Percentiles rank a stretch among this genome's conserved stretches.
phyloP scores from a whole-genome alignment of 495 filamentous ascomycete species.

The Parathielavia appendiculata region DNA sequence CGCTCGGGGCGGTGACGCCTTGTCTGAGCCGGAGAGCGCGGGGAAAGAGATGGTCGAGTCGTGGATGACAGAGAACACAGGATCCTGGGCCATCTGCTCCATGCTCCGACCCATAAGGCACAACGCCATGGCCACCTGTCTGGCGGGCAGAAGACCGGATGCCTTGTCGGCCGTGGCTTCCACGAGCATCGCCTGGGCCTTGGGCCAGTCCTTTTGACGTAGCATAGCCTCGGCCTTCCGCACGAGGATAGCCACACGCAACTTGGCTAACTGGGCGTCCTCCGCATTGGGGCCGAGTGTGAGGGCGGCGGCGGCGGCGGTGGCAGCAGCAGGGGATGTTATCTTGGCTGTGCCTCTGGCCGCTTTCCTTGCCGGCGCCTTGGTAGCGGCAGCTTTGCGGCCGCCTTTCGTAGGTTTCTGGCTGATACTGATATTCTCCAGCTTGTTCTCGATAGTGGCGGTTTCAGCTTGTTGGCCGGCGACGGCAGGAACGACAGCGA shows the following conservation, averaged over 20 bases:
- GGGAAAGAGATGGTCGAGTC: slow-evolving; percentile 88
- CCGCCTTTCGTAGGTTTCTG: slow-evolving; percentile 31
- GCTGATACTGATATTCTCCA: slow-evolving; percentile 39
- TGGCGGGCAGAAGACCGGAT: slow-evolving; percentile 38
- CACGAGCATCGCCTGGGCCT: slow-evolving; percentile 48
- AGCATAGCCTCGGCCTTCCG: slow-evolving; percentile 57
- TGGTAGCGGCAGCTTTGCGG: slow-evolving; percentile 12
- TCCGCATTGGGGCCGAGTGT: slow-evolving; percentile 23
- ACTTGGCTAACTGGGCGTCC: slow-evolving; percentile 51
- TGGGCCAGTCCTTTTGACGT: slow-evolving; percentile 50
- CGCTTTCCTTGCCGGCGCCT: slow-evolving; percentile 21
- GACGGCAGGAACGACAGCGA: slow-evolving; percentile 22
- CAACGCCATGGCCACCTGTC: slow-evolving; percentile 54
- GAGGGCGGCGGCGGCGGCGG: slow-evolving; percentile 16
- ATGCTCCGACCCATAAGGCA: slow-evolving; percentile 55
- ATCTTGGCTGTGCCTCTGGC: slow-evolving; percentile 19
- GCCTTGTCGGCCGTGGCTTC: slow-evolving; percentile 42
- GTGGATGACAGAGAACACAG: slow-evolving; percentile 80
- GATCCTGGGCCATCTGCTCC: slow-evolving; percentile 67
- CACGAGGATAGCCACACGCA: slow-evolving; percentile 58
- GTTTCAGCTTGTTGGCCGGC: slow-evolving; percentile 9
- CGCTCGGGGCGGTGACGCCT: slow-evolving; percentile 17
- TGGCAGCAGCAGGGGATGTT: slow-evolving; percentile 26
- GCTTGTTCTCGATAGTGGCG: slow-evolving; percentile 43
- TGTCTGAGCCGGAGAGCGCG: slow-evolving; percentile 44